phyloP scores from a whole-genome alignment of 2,329 filamentous ascomycete genomes.

The Fusarium globosum region DNA sequence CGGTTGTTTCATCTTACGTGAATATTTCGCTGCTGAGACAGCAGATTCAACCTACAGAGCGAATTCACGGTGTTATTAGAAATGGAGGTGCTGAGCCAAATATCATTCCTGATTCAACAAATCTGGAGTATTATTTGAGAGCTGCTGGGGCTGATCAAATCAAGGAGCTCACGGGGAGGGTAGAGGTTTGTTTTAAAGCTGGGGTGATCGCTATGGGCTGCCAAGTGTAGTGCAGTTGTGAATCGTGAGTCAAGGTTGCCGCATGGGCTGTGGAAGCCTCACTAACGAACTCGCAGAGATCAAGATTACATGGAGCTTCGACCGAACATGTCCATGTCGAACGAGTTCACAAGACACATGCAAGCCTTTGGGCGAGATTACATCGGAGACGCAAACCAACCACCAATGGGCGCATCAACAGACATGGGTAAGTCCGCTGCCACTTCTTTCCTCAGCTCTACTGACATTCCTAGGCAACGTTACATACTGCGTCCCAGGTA shows the following conservation, averaged over 20 bases:
- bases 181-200: conserved; percentile 55
- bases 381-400: conserved; percentile 10
- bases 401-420: conserved; percentile 39
- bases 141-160: conserved; percentile 48
- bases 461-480: conserved; percentile 34
- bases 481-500: conserved; percentile 33
- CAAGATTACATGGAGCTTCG: conserved; percentile 40
- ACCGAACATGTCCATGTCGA: conserved; percentile 21
- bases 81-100: conserved; percentile 65
- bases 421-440: conserved; percentile 33
- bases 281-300: conserved; percentile 1
- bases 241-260: background rate
- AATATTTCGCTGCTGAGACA: conserved; percentile 64
- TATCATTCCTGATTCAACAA: conserved; percentile 64
- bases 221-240: conserved; percentile 52
- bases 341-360: conserved; percentile 38
- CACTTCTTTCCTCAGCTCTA: fast-evolving
- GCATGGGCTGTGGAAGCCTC: fast-evolving
- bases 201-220: conserved; percentile 59
- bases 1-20: conserved; percentile 61
- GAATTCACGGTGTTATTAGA: conserved; percentile 63
- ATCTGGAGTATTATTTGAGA: conserved; percentile 49
- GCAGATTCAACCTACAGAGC: conserved; percentile 63
- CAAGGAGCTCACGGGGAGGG: conserved; percentile 46
- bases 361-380: conserved; percentile 29